Evolutionary conservation across 2,329 filamentous ascomycete species (phyloP), one percentile per base, ranked within the genome.

Genomic region (Spiromastix sp.): DNA sequence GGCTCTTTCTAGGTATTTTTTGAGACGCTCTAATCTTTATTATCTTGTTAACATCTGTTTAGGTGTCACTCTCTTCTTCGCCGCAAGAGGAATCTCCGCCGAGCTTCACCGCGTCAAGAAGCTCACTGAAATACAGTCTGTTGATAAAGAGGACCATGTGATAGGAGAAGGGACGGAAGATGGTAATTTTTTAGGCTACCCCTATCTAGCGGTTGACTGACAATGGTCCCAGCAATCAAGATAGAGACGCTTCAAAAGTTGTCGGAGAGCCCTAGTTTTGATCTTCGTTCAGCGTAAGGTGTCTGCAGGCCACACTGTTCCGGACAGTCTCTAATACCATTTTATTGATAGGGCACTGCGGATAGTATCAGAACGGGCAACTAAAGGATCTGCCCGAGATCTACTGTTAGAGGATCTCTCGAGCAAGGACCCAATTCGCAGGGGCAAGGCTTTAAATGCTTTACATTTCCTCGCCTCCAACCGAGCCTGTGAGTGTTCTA

Each of bases 101-200:
- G 71, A 62, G 40, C 54, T 63, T 17, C 51, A 52, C 35, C 55
- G 50, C 38, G 55, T 63, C 17, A 52, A 53, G 33, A 51, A 59
- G 34, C 46, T 63, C 43, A 60, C 79, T 43, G 71, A 78, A 55
- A 73, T 91, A 49, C 75, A 74, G 40, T 71, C 74, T 22, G 52
- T 65, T 24, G 72, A 77, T 40, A 76, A 76, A 22, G 79, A 80
- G 52, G 74, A 80, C 33, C 74, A 79, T 46, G 82, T 83, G 53
- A 81, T 85, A 44, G 81, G 77, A 10, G 78, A 85, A 54, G 76
- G 81, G 16, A 83, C 79, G 2, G 81, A 86, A 50, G 80, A 85
- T 50, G 72, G 63, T 63, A 47, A 19, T 39, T 36, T 28, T 40
- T n/a, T n/a, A n/a, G n/a, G n/a, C n/a, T n/a, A n/a, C 32, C 37